Percentiles rank a stretch among this genome's conserved stretches.
phyloP scores from a whole-genome alignment of 768 basidiomycete genomes.

The Rhodotorula taiwanensis region DNA sequence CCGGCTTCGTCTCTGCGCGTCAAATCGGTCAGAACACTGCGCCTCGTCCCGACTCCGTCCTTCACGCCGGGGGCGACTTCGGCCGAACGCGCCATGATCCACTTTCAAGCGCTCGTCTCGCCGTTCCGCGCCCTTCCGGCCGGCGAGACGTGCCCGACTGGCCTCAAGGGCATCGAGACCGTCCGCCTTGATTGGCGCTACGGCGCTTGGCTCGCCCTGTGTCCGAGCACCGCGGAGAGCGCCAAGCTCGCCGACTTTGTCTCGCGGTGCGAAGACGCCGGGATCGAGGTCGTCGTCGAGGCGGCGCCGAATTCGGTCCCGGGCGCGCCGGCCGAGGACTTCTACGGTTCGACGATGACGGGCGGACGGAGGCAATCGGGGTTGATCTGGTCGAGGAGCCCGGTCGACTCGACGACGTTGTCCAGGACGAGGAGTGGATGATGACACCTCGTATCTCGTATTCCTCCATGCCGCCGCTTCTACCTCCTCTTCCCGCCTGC shows the following conservation, averaged over 20 bases:
- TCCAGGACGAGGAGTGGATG: no score
- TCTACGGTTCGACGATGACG: no score
- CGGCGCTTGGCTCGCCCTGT: slow-evolving; percentile 1
- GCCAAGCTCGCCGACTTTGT: neutral
- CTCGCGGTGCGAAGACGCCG: neutral
- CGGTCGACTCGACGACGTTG: no score
- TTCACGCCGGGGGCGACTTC: slow-evolving; percentile 18
- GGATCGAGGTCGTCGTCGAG: neutral
- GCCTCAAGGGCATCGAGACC: neutral
- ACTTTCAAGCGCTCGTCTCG: slow-evolving; percentile 21
- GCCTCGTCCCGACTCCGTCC: slow-evolving; percentile 10
- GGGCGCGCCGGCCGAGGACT: no score
- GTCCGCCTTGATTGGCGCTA: slow-evolving; percentile 17
- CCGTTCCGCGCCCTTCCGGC: neutral
- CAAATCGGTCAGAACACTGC: neutral
- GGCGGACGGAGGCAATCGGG: no score
- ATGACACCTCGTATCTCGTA: no score
- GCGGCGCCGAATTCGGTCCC: no score
- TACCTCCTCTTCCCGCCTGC: no score
- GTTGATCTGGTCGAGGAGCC: no score
- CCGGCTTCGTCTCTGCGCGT: neutral
- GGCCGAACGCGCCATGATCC: slow-evolving; percentile 8
- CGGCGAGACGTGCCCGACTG: neutral
- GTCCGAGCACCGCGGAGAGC: neutral
- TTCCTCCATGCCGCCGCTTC: no score